These are phyloP conservation scores for Phytophthora hibernalis DNA, from an alignment of 352 stramenopile species.

Conservation along the genomic window DNA sequence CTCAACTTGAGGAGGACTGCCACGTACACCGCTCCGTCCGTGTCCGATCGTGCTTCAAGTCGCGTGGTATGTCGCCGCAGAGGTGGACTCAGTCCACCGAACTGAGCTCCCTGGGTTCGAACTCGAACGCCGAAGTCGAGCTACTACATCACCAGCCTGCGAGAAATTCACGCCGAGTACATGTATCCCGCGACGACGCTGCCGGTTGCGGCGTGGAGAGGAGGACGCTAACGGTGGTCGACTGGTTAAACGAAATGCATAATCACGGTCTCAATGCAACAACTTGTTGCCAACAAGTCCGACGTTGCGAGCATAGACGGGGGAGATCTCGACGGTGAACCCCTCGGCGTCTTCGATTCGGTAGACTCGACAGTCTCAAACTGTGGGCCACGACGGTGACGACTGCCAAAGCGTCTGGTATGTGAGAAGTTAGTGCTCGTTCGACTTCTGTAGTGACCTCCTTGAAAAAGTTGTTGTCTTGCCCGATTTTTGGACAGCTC, in stretches of 20 bases:
- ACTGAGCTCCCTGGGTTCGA: background rate
- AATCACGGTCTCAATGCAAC: background rate
- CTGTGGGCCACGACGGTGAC: background rate
- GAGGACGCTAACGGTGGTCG: constrained; percentile 1
- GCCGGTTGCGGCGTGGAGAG: constrained; percentile 1
- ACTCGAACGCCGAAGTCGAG: background rate
- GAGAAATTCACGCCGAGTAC: too few species aligned
- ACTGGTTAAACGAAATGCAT: constrained; percentile 22
- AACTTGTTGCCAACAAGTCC: too few species aligned
- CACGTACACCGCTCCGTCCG: background rate
- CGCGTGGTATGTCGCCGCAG: constrained; percentile 4
- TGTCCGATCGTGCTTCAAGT: constrained; percentile 27
- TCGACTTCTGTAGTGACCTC: background rate
- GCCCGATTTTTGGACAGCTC: constrained; percentile 3
- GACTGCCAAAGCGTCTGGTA: constrained; percentile 15
- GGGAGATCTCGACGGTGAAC: constrained; percentile 1
- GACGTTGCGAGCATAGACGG: constrained; percentile 16
- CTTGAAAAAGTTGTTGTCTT: background rate
- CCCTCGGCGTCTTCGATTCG: background rate
- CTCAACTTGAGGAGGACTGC: constrained; percentile 1
- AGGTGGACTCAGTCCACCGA: too few species aligned
- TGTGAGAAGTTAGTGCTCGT: background rate
- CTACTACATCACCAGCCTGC: constrained; percentile 27
- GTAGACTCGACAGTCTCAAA: background rate
- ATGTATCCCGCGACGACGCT: background rate